Percentiles rank a stretch among this genome's conserved stretches.
Conservation (phyloP, 805 yeast genomes). For the Dipodascus geniculatus region DNA sequence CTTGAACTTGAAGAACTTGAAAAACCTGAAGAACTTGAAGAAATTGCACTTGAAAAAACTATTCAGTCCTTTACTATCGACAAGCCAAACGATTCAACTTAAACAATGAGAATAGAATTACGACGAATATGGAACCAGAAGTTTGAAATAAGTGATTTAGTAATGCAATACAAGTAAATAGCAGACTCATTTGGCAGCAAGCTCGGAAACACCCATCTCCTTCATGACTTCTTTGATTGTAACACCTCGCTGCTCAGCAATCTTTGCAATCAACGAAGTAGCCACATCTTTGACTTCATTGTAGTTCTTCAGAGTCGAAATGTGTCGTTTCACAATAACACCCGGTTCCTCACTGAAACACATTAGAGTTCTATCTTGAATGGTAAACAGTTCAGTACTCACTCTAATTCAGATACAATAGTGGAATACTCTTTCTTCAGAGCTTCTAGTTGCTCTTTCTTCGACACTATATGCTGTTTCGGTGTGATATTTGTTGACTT, state of each 20-base stretch:
- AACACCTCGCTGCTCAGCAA: conserved; percentile 45
- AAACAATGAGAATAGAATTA: too few relatives aligned
- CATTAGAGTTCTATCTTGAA: too few relatives aligned
- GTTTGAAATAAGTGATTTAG: too few relatives aligned
- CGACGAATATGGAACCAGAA: too few relatives aligned
- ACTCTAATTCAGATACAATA: background rate
- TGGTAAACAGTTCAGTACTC: too few relatives aligned
- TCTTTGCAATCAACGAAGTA: conserved; percentile 41
- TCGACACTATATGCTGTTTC: background rate
- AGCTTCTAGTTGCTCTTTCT: conserved; percentile 3
- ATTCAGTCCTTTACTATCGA: too few relatives aligned
- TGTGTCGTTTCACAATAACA: conserved; percentile 38
- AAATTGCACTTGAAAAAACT: too few relatives aligned
- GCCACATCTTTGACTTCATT: conserved; percentile 57
- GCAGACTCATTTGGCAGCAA: background rate
- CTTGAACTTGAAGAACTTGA: too few relatives aligned
- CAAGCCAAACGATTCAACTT: too few relatives aligned
- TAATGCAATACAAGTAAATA: background rate
- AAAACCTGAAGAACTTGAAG: too few relatives aligned
- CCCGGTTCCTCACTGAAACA: conserved; percentile 29
- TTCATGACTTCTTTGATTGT: conserved; percentile 37
- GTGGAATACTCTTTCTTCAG: background rate
- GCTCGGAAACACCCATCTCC: conserved; percentile 34
- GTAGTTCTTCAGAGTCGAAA: conserved; percentile 40
- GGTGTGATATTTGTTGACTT: background rate